A percentile compares a stretch with the other conserved stretches of the same genome.
Evolutionary conservation across 1,139 yeast species (phyloP).

Genomic region (Eremothecium coryli): DNA sequence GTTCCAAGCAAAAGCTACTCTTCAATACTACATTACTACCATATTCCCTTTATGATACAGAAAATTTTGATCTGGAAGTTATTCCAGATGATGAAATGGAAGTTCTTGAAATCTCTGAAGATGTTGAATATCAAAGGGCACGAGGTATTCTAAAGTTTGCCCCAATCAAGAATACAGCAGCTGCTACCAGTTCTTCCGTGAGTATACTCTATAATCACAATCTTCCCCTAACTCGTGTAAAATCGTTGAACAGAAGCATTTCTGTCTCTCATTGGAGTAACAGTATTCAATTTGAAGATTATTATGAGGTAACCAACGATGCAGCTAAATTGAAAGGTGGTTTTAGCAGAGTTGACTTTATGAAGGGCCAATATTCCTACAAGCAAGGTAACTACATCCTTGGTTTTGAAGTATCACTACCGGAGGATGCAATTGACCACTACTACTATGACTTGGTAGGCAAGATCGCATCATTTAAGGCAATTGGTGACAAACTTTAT

Average conservation of each 20-base stretch:
- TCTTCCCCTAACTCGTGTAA: constrained; percentile 54
- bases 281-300: constrained; percentile 64
- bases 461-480: constrained; percentile 75
- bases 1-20: constrained; percentile 53
- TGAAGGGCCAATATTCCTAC: constrained; percentile 28
- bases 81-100: constrained; percentile 36
- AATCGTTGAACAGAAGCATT: constrained; percentile 57
- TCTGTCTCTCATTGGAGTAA: constrained; percentile 79
- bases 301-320: constrained; percentile 66
- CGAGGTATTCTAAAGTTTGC: constrained; percentile 46
- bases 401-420: constrained; percentile 48
- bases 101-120: constrained; percentile 8
- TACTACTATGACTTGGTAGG: constrained; percentile 89
- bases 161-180: constrained; percentile 40
- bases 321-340: constrained; percentile 65
- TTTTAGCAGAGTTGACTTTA: constrained; percentile 72
- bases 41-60: constrained; percentile 55
- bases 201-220: constrained; percentile 58
- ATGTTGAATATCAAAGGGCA: constrained; percentile 21
- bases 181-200: constrained; percentile 42
- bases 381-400: constrained; percentile 13
- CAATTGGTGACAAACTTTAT: constrained; percentile 41
- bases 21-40: constrained; percentile 49
- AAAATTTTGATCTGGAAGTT: constrained; percentile 41
- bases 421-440: constrained; percentile 45